Evolutionary conservation across 2,329 filamentous ascomycete species (phyloP), one percentile per base, ranked within the genome.

Genomic region (Fusarium redolens): DNA sequence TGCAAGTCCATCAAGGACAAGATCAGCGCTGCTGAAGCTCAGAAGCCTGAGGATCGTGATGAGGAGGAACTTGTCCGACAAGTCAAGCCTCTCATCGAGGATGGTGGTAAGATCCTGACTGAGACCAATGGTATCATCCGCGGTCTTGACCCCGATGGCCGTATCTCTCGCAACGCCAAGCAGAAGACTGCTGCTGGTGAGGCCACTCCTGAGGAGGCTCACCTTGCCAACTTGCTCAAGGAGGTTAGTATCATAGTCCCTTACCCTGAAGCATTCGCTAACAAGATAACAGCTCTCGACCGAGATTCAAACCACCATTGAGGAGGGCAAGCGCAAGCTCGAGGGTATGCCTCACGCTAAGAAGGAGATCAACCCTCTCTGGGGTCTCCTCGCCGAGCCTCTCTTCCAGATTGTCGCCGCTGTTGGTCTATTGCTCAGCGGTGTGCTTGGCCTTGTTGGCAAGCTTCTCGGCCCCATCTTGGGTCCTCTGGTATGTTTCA

Each of bases 311-410:
- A 91, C 92, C 77, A 94, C 92, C 30, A 96, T 98, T 75, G 95
- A 98, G 79, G 91, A 92, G 72, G 93, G 93, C 31, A 96, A 95
- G 90, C 93, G 92, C 85, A 93, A 93, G 86, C 93, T 97, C 69
- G 91, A 93, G 78, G 93, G 93, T 79, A 96, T 97, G 93, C 95
- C 95, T 10, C 93, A 97, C 75, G 95, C 94, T 47, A 97, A 97
- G 92, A 96, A 97, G 88, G 92, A 96, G 86, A 88, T 97, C 68
- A 97, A 96, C 85, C 95, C 95, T 15, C 90, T 98, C 35, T 97
- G 95, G 94, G 90, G 86, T 35, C 86, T 97, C 54, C 85, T 96
- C 18, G 90, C 90, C 40, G 94, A 97, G 86, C 95, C 95, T 15
- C 86, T 97, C 28, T 94, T 95, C 88, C 95, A 98, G 87, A 97